Evolutionary conservation across 108 stramenopile species (phyloP).

Genomic region (Craspedostauros australis): DNA sequence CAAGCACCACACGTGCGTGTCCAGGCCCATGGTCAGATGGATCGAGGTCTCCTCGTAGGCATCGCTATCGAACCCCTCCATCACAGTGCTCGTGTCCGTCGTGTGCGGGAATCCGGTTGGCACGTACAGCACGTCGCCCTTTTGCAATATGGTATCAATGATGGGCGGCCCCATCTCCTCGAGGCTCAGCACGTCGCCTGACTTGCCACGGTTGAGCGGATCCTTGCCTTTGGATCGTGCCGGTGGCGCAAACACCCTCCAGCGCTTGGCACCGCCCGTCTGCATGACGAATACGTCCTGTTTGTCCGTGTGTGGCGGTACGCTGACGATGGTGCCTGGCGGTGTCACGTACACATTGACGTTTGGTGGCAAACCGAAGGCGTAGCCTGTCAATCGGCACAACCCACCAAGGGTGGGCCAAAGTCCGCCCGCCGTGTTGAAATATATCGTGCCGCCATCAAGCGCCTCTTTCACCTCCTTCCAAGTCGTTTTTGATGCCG

Average conservation of each 20-base stretch:
- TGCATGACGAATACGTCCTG: conserved; percentile 76
- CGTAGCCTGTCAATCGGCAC: neutral
- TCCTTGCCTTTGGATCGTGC: conserved; percentile 29
- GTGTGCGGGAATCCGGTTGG: conserved; percentile 73
- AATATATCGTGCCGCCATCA: conserved; percentile 10
- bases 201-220: conserved; percentile 65
- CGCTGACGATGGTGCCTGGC: conserved; percentile 39
- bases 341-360: conserved; percentile 66
- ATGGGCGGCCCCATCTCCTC: conserved; percentile 16
- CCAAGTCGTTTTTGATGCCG: conserved; percentile 8
- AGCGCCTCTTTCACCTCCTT: conserved; percentile 7
- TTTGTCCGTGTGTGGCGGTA: conserved; percentile 76
- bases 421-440: conserved; percentile 8
- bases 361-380: neutral
- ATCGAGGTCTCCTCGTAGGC: conserved; percentile 23
- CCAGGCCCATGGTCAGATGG: conserved; percentile 65
- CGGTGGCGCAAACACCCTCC: conserved; percentile 42
- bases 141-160: conserved; percentile 26
- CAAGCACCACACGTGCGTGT: conserved; percentile 81
- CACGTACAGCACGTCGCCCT: conserved; percentile 57
- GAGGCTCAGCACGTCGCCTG: conserved; percentile 38
- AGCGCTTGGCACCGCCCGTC: conserved; percentile 59
- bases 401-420: neutral
- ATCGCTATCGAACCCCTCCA: too few relatives aligned
- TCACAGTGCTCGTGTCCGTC: conserved; percentile 67